Evolutionary conservation across 2,329 filamentous ascomycete genomes (phyloP).

Genomic region (Ophiostoma triangulosporum): DNA sequence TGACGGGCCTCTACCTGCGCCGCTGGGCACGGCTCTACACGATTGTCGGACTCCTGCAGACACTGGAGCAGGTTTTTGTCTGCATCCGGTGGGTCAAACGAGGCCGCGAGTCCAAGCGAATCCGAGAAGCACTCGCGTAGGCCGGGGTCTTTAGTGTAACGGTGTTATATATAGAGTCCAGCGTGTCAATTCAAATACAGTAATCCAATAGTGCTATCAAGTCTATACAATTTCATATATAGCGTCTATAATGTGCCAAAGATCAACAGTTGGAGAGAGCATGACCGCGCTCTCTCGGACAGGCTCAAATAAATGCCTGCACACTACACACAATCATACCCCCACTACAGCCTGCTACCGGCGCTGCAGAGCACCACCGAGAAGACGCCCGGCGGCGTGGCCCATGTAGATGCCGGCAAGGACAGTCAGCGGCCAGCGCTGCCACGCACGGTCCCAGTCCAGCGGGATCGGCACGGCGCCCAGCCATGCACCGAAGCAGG

Average conservation of each 20-base stretch:
- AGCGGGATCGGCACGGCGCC: constrained; percentile 90
- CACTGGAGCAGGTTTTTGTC: constrained; percentile 5
- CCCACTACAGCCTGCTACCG: neutral
- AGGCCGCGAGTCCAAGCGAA: constrained; percentile 8
- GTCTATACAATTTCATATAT: no score
- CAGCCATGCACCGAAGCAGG: constrained; percentile 72
- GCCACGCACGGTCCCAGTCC: constrained; percentile 99
- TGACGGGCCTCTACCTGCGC: constrained; percentile 11
- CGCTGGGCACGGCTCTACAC: constrained; percentile 13
- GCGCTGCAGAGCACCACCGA: constrained; percentile 34
- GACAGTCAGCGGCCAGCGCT: constrained; percentile 92
- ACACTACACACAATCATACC: no score
- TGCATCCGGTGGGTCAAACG: constrained; percentile 3
- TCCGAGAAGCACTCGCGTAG: constrained; percentile 7
- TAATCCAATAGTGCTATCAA: no score
- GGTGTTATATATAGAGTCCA: no score
- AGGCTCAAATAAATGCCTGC: no score
- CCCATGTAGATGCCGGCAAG: constrained; percentile 71
- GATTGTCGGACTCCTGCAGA: constrained; percentile 6
- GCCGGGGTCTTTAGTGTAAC: no score
- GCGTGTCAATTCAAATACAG: no score
- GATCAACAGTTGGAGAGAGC: no score
- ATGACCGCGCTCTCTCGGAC: no score
- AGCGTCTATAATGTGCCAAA: no score
- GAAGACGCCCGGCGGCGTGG: constrained; percentile 54